A percentile compares a stretch with the other conserved stretches of the same genome.
Conservation (phyloP, 2,329 filamentous ascomycete species). For the Exophiala calicioides region DNA sequence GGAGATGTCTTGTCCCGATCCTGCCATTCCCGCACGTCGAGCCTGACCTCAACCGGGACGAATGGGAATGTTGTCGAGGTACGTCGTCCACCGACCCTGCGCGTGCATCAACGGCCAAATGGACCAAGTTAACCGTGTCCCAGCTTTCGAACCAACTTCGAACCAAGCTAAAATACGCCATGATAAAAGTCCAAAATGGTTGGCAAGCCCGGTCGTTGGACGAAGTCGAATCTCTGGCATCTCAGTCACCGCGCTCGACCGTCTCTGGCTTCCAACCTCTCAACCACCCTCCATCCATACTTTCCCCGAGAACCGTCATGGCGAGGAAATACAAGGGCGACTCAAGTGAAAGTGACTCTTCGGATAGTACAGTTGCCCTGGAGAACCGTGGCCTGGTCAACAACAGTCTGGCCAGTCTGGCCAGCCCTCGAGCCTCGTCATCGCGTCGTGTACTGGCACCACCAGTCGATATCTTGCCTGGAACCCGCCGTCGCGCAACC, state of each 20-base stretch:
- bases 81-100: neutral
- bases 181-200: conserved; percentile 88
- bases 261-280: conserved; percentile 57
- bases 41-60: conserved; percentile 17
- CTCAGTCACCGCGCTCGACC: conserved; percentile 65
- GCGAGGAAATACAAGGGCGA: conserved; percentile 30
- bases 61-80: conserved; percentile 28
- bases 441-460: conserved; percentile 39
- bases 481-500: conserved; percentile 41
- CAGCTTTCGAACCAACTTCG: conserved; percentile 77
- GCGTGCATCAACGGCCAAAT: too few relatives aligned
- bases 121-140: conserved; percentile 28
- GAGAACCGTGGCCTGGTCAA: conserved; percentile 17
- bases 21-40: conserved; percentile 21
- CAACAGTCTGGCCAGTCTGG: conserved; percentile 1
- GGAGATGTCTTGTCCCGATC: conserved; percentile 16
- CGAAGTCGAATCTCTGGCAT: conserved; percentile 74
- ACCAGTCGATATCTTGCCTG: conserved; percentile 45
- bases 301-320: conserved; percentile 47
- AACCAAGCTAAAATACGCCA: conserved; percentile 85
- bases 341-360: conserved; percentile 33
- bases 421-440: conserved; percentile 15
- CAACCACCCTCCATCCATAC: conserved; percentile 54
- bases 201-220: conserved; percentile 79
- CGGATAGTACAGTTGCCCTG: conserved; percentile 24